phyloP scores from a whole-genome alignment of 306 rosid genomes.

The Cucurbita moschata region DNA sequence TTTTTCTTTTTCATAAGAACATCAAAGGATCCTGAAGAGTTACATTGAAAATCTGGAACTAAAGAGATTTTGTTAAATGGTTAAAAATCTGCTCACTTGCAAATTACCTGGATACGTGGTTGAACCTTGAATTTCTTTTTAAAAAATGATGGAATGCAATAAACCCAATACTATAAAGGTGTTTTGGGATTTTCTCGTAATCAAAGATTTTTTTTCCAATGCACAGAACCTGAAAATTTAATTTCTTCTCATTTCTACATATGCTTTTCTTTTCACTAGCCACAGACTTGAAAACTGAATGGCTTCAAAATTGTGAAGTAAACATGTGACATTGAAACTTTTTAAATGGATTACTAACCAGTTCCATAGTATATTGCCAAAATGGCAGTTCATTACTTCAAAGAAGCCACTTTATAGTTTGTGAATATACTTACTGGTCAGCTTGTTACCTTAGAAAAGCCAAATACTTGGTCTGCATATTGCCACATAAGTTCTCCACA shows the following conservation, averaged over 20 bases:
- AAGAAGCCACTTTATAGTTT: background rate
- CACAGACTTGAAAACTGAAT: background rate
- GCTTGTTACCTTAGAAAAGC: constrained; percentile 71
- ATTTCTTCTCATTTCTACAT: background rate
- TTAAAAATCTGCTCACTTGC: background rate
- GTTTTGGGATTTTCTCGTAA: background rate
- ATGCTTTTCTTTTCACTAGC: background rate
- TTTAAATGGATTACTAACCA: background rate
- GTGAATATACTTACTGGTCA: background rate
- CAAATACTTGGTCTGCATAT: constrained; percentile 75
- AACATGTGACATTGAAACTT: background rate
- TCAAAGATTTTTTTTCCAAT: background rate
- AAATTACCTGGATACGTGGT: background rate
- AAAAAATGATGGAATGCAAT: background rate
- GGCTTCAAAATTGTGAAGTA: background rate
- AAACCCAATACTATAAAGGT: background rate
- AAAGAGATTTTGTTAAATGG: background rate
- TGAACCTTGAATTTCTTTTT: background rate
- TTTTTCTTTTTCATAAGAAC: too few relatives aligned
- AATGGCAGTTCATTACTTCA: background rate
- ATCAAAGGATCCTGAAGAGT: background rate
- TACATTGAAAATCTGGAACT: background rate
- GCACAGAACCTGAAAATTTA: background rate
- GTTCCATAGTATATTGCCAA: background rate
- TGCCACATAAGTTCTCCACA: constrained; percentile 88